These are phyloP conservation scores for Citrus trifoliata DNA, from an alignment of 345 rosid species.

Conservation along the genomic window DNA sequence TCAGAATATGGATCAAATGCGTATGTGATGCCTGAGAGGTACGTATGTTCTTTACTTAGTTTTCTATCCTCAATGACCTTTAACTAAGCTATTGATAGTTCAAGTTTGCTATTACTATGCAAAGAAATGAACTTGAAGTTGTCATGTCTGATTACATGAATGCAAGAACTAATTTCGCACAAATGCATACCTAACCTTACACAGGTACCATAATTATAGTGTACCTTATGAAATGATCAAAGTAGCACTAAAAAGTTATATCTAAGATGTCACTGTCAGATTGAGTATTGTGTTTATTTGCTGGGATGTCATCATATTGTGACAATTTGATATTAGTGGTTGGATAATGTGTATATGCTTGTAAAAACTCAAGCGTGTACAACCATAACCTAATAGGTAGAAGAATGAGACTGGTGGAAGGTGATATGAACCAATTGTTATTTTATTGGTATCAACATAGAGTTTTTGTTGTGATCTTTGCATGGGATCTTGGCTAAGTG, in stretches of 20 bases:
- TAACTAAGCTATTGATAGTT: neutral
- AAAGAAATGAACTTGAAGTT: neutral
- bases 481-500: too few relatives aligned
- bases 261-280: neutral
- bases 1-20: constrained; percentile 59
- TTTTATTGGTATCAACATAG: neutral
- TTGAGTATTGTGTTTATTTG: neutral
- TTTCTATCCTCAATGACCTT: neutral
- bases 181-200: neutral
- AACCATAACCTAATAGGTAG: neutral
- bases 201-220: neutral
- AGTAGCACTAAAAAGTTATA: neutral
- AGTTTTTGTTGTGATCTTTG: neutral
- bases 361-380: neutral
- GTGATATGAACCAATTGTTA: neutral
- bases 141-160: neutral
- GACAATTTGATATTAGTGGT: neutral
- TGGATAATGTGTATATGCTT: neutral
- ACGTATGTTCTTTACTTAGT: constrained; percentile 14
- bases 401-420: neutral
- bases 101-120: neutral
- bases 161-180: neutral
- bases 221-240: neutral
- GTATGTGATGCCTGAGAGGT: constrained; percentile 62
- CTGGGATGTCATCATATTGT: neutral